Base-by-base conservation (phyloP, 1,284 basidiomycete species). In the Pseudozyma sp. region DNA sequence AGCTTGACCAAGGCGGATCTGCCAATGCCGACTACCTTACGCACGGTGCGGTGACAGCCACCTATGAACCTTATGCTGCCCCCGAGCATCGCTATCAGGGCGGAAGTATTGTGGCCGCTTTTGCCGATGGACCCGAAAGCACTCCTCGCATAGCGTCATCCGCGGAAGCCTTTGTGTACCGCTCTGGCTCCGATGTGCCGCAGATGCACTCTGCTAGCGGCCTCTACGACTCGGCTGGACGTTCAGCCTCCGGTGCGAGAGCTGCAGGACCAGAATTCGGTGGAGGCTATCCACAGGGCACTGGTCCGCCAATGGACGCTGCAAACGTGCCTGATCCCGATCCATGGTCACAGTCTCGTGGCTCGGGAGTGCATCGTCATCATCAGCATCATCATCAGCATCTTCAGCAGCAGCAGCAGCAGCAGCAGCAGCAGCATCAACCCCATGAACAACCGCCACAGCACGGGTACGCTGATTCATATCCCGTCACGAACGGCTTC, bases 291-390 rank as follows among this genome's bases (percentile, higher is more conserved):
- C 31, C 17, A 9, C 49, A 46, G 14, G 54, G 29, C 8, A 9
- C 34, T 29, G n/a, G 7, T 3, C 11, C 29, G 37, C 10, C 37
- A 2, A 29, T 30, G 8, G 43, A n/a, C 16, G 11, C 10, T 30
- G 11, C 47, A 19, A 30, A 40, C 31, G 24, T 34, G 17, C 5
- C 50, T 3, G 24, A 11, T 14, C 24, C 55, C 10, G 39, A 37
- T 5, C 30, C 35, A 5, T 58, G 56, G 56, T n/a, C 49, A 3
- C 53, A 48, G 33, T 40, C 42, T 29, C 47, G 17, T 13, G 11
- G 16, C 6, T 13, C 52, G 9, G 33, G 42, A 29, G 39, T 42
- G n/a, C 48, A 48, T 5, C 49, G 35, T 29, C 34, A 50, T 10
- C 11, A 13, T 1, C 50, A 53, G 44, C 40, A 19, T 13, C 33